Evolutionary conservation across 495 filamentous ascomycete genomes (phyloP).

Genomic region (Staphylotrichum longicolle): DNA sequence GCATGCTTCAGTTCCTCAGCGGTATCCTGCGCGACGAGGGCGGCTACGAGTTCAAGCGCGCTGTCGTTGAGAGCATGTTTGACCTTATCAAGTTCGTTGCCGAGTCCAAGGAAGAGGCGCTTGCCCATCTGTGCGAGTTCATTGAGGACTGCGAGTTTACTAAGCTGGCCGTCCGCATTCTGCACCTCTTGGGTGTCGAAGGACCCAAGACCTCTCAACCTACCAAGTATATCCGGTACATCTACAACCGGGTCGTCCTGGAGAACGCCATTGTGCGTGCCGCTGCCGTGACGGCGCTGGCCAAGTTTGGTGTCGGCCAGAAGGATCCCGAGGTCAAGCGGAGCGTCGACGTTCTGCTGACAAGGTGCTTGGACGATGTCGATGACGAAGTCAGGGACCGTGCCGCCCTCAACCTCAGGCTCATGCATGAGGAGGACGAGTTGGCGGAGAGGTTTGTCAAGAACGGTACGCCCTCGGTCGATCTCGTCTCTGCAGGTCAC

Average conservation of each 20-base stretch:
- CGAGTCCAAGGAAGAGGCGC: conserved; percentile 94
- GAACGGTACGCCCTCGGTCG: conserved; percentile 64
- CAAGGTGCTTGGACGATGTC: conserved; percentile 90
- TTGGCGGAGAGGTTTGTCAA: conserved; percentile 82
- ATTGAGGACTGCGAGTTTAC: conserved; percentile 99
- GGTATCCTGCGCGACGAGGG: conserved; percentile 94
- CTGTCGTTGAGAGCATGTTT: conserved; percentile 98
- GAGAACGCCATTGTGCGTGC: conserved; percentile 96
- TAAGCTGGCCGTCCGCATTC: conserved; percentile 90
- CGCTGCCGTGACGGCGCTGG: conserved; percentile 90
- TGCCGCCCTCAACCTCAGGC: conserved; percentile 83
- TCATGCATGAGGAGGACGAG: conserved; percentile 86
- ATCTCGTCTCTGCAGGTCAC: background rate
- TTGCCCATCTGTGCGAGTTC: conserved; percentile 96
- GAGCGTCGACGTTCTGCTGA: conserved; percentile 88
- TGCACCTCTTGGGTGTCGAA: conserved; percentile 90
- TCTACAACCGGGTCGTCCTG: conserved; percentile 97
- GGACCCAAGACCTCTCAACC: conserved; percentile 94
- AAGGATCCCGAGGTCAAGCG: conserved; percentile 95
- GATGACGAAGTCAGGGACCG: conserved; percentile 98
- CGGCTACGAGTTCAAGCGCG: conserved; percentile 97
- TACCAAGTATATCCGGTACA: conserved; percentile 98
- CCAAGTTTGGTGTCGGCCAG: conserved; percentile 96
- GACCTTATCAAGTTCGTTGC: conserved; percentile 99
- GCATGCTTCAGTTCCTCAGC: conserved; percentile 95